Evolutionary conservation across 2,329 filamentous ascomycete genomes (phyloP).

Genomic region (Fusarium cicatricum): DNA sequence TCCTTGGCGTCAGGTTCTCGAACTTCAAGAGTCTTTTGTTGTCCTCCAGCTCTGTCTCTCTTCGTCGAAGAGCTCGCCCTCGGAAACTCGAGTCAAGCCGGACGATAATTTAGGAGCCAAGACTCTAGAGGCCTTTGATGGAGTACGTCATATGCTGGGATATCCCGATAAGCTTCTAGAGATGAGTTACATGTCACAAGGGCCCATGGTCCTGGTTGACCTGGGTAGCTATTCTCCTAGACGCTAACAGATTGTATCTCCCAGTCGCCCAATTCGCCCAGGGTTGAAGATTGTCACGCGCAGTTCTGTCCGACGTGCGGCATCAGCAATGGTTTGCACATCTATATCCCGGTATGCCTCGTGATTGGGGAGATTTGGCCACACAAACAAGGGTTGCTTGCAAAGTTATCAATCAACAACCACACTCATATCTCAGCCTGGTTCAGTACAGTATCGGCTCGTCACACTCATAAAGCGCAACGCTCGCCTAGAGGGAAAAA

Average conservation of each 20-base stretch:
- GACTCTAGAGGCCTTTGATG: too few species aligned
- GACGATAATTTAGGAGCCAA: too few species aligned
- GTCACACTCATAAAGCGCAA: background rate
- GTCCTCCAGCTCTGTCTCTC: slow-evolving; percentile 2
- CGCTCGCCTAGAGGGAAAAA: background rate
- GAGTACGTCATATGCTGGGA: slow-evolving; percentile 17
- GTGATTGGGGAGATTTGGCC: slow-evolving; percentile 1
- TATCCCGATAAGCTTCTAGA: slow-evolving; percentile 10
- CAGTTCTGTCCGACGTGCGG: background rate
- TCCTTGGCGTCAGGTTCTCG: slow-evolving; percentile 5
- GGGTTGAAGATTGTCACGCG: background rate
- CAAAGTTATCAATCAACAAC: slow-evolving; percentile 17
- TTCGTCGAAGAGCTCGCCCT: slow-evolving; percentile 5
- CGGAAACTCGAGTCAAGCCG: slow-evolving; percentile 14
- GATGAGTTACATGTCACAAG: slow-evolving; percentile 10
- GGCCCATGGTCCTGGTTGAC: background rate
- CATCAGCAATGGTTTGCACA: background rate
- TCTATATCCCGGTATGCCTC: background rate
- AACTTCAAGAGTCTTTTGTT: slow-evolving; percentile 1
- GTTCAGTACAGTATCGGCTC: background rate
- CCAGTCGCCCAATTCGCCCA: background rate
- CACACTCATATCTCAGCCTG: background rate
- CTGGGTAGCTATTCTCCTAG: background rate
- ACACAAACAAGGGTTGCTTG: slow-evolving; percentile 8
- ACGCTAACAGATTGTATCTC: slow-evolving; percentile 12